Evolutionary conservation across 345 rosid genomes (phyloP).

Genomic region (Atalantia buxifolia): DNA sequence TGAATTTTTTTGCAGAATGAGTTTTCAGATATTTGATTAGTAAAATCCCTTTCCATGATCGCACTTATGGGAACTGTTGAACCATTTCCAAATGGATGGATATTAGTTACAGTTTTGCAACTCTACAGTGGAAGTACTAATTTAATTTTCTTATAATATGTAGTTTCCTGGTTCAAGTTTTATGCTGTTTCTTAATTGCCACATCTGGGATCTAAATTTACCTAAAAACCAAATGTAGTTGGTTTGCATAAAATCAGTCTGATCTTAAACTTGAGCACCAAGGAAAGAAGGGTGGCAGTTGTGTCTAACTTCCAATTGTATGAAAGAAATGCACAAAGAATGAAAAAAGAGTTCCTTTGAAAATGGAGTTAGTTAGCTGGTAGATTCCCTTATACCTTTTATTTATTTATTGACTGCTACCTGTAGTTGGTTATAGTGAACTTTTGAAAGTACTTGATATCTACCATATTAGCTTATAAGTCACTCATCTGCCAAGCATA

Average conservation of each 20-base stretch:
- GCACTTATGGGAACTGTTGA: background rate
- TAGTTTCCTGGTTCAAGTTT: background rate
- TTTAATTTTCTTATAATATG: background rate
- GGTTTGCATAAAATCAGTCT: background rate
- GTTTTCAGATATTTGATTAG: background rate
- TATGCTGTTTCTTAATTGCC: background rate
- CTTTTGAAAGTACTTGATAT: background rate
- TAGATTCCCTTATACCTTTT: constrained; percentile 4
- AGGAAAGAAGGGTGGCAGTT: background rate
- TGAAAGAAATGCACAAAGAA: background rate
- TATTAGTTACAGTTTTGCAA: background rate
- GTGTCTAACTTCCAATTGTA: background rate
- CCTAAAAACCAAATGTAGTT: background rate
- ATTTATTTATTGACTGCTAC: background rate
- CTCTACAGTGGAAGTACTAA: background rate
- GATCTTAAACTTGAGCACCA: background rate
- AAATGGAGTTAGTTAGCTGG: background rate
- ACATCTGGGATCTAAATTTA: background rate
- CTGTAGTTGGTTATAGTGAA: background rate
- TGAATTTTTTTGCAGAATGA: background rate
- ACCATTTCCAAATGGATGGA: background rate
- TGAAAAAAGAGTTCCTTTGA: background rate
- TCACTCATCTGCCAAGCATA: background rate
- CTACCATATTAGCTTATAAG: background rate
- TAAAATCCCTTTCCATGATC: background rate